Percentiles rank a stretch among this genome's conserved stretches.
phyloP scores from a whole-genome alignment of 2,329 filamentous ascomycete genomes.

The Coniochaeta ligniaria region DNA sequence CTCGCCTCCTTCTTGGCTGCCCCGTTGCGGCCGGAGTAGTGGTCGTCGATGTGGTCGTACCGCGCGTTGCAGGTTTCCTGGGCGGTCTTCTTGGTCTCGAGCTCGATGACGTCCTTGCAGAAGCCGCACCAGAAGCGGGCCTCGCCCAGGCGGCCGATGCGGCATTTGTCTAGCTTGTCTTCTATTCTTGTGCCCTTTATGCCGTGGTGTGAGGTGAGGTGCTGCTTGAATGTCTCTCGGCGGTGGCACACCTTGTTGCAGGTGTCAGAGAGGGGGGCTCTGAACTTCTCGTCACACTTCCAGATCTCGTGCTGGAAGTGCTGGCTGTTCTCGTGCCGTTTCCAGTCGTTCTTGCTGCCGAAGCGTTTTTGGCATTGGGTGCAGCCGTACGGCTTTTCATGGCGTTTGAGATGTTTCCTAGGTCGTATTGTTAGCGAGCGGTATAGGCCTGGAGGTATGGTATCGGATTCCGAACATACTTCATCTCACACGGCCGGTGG shows the following conservation, averaged over 20 bases:
- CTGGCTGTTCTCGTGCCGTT: conserved; percentile 77
- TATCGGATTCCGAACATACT: conserved; percentile 29
- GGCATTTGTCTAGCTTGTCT: conserved; percentile 41
- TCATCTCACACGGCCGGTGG: conserved; percentile 46
- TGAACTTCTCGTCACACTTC: conserved; percentile 49
- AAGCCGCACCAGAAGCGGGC: conserved; percentile 83
- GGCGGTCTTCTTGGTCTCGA: conserved; percentile 31
- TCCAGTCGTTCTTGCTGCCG: conserved; percentile 94
- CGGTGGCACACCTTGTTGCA: conserved; percentile 56
- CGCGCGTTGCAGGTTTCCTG: conserved; percentile 41
- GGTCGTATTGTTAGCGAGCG: conserved; percentile 12
- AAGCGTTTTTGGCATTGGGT: conserved; percentile 69
- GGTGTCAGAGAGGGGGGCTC: conserved; percentile 10
- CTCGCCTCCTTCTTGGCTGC: conserved; percentile 34
- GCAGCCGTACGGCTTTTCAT: conserved; percentile 75
- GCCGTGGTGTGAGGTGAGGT: conserved; percentile 49
- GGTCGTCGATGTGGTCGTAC: conserved; percentile 68
- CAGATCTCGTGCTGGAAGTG: conserved; percentile 68
- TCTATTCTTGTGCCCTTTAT: conserved; percentile 27
- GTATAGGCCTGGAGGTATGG: not conserved
- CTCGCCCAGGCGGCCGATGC: conserved; percentile 58
- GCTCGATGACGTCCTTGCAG: conserved; percentile 51
- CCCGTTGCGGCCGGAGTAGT: conserved; percentile 49
- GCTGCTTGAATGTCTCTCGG: conserved; percentile 50
- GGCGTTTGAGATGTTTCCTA: conserved; percentile 80